phyloP scores from a whole-genome alignment of 139 green algal genomes.

The Micromonas pusilla region DNA sequence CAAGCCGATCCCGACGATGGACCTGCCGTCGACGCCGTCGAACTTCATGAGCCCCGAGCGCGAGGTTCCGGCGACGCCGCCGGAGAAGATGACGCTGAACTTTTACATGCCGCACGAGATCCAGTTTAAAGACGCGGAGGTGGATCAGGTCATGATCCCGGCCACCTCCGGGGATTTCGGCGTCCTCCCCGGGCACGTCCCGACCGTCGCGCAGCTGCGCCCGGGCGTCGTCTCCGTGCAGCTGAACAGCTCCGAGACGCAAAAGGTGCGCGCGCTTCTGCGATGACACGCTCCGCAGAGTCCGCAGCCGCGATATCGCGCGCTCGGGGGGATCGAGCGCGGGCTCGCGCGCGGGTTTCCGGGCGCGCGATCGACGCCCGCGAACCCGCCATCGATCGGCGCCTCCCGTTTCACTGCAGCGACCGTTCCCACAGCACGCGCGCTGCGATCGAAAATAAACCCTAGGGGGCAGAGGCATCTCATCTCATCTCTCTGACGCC shows the following conservation, averaged over 20 bases:
- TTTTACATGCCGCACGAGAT: conserved; percentile 70
- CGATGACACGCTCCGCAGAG: neutral
- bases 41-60: conserved; percentile 41
- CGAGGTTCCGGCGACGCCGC: conserved; percentile 11
- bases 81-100: conserved; percentile 72
- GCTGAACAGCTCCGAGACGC: conserved; percentile 63
- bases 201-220: conserved; percentile 72
- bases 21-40: conserved; percentile 39
- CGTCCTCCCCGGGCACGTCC: conserved; percentile 80
- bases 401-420: too few relatives aligned
- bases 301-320: neutral
- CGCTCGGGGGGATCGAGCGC: too few relatives aligned
- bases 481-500: too few relatives aligned
- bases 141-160: conserved; percentile 76
- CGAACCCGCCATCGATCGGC: too few relatives aligned
- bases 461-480: too few relatives aligned
- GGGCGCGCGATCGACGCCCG: too few relatives aligned
- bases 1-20: conserved; percentile 24
- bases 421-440: too few relatives aligned
- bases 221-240: conserved; percentile 73
- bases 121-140: conserved; percentile 46
- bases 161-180: conserved; percentile 79
- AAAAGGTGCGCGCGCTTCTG: conserved; percentile 31
- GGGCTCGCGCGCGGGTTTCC: too few relatives aligned
- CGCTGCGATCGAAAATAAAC: too few relatives aligned